Evolutionary conservation across 208 protist species (phyloP).

Genomic region (Trypanosoma rangeli): DNA sequence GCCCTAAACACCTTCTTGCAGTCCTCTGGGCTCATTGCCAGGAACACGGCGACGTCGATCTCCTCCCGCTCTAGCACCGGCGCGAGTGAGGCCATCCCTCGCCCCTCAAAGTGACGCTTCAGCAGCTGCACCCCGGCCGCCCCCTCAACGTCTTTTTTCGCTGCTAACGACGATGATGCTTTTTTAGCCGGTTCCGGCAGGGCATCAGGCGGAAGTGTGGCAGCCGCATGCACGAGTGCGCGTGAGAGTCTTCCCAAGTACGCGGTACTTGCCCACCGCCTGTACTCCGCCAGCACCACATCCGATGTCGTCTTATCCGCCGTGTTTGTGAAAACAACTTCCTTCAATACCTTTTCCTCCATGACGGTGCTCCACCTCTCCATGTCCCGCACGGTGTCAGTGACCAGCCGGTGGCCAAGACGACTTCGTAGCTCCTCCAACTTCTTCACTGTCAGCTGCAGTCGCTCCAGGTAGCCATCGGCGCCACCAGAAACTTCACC

Average conservation of each 20-base stretch:
- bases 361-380: slow-evolving; percentile 46
- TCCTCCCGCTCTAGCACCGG: slow-evolving; percentile 51
- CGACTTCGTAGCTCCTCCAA: slow-evolving; percentile 71
- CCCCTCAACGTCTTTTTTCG: slow-evolving; percentile 29
- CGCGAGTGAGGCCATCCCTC: slow-evolving; percentile 55
- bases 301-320: slow-evolving; percentile 27
- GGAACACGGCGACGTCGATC: slow-evolving; percentile 82
- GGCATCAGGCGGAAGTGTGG: slow-evolving; percentile 49
- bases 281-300: slow-evolving; percentile 25
- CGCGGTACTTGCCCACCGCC: slow-evolving; percentile 32
- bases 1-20: slow-evolving; percentile 77
- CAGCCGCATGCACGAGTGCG: slow-evolving; percentile 42
- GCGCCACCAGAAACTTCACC: slow-evolving; percentile 64
- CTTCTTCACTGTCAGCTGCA: slow-evolving; percentile 36
- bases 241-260: slow-evolving; percentile 31
- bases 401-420: slow-evolving; percentile 54
- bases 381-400: slow-evolving; percentile 56
- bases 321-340: slow-evolving; percentile 45
- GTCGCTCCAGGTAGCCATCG: slow-evolving; percentile 39
- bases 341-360: slow-evolving; percentile 43
- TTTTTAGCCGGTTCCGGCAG: not conserved
- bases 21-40: slow-evolving; percentile 72
- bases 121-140: slow-evolving; percentile 46
- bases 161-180: not conserved
- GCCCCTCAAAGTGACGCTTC: slow-evolving; percentile 53